Evolutionary conservation across 805 yeast species (phyloP).

Genomic region (Candida pseudofarinosa): DNA sequence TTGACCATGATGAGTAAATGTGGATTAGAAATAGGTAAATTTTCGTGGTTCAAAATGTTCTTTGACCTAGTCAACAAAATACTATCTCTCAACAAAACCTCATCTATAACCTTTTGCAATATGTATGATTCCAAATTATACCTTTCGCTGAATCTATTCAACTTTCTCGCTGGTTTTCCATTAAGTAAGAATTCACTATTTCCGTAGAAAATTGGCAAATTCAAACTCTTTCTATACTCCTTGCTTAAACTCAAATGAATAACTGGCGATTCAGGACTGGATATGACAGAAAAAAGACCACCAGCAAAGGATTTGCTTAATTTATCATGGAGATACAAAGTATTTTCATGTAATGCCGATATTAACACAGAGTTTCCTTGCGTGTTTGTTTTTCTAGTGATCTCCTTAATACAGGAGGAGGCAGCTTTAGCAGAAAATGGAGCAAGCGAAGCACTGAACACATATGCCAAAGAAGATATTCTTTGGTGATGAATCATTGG

Average conservation of each 20-base stretch:
- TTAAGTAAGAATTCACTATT: constrained; percentile 41
- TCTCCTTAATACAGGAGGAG: constrained; percentile 48
- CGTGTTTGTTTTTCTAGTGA: constrained; percentile 32
- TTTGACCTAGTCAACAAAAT: constrained; percentile 64
- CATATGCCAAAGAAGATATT: constrained; percentile 83
- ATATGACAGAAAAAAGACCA: constrained; percentile 47
- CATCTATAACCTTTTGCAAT: constrained; percentile 64
- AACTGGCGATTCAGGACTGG: constrained; percentile 60
- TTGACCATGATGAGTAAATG: constrained; percentile 32
- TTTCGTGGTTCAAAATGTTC: constrained; percentile 66
- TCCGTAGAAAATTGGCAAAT: constrained; percentile 50
- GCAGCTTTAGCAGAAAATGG: constrained; percentile 77
- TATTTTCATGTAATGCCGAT: constrained; percentile 37
- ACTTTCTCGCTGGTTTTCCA: constrained; percentile 41
- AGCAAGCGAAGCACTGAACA: constrained; percentile 92
- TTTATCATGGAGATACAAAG: constrained; percentile 32
- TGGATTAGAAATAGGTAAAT: constrained; percentile 50
- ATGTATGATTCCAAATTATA: constrained; percentile 55
- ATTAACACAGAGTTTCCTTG: constrained; percentile 33
- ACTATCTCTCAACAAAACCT: constrained; percentile 44
- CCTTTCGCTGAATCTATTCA: constrained; percentile 36
- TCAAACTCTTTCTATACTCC: constrained; percentile 39
- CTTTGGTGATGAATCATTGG: constrained; percentile 91
- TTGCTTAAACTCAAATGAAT: constrained; percentile 60
- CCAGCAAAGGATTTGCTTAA: constrained; percentile 36